Base-by-base conservation (phyloP, 495 filamentous ascomycete species). In the Penicillium lividum region DNA sequence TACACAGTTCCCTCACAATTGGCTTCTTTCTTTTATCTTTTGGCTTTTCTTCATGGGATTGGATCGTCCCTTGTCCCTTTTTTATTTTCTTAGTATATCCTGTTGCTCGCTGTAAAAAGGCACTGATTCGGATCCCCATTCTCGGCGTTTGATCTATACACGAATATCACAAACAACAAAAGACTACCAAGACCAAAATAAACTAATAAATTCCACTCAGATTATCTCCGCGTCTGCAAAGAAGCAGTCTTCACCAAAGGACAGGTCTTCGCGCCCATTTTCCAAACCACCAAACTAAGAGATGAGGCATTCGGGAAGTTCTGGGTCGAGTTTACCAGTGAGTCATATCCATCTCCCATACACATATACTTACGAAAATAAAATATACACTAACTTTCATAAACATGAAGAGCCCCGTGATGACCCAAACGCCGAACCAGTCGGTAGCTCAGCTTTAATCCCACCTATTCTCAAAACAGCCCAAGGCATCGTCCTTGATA, bases 281-380 rank as follows among this genome's bases (percentile, higher is more conserved):
- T 71, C 4, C 68, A 72, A 28, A 61, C 71, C 3, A 9, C 30
- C 3, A 56, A 59, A 57, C 58, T 79, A 1, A 75, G 75, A 16
- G 74, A 77, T 43, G 74, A 78, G 60, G 73, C 77, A 7, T 79
- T 79, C 58, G 69, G 71, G 13, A 65, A 64, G 29, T 79, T 79
- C 65, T 79, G 77, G 77, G 53, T 77, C 36, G 67, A 68, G 4
- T 76, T 79, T 43, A 71, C 59, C 50, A 54, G 72, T 76, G 55
- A 61, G 67, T 67, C 7, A 46, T 51, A 27, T 15, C 38, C n/a
- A 13, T 18, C 16, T 47, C 46, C 3, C 7, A 27, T 0, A 51
- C 18, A 3, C 28, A 36, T 36, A 18, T 15, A 51, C n/a, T 51
- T n/a, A 6, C 7, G 8, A 28, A 28, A 42, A 7, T 3, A 31